These are phyloP conservation scores for Saccharomycopsis amapae DNA, from an alignment of 805 yeast species.

Conservation along the genomic window DNA sequence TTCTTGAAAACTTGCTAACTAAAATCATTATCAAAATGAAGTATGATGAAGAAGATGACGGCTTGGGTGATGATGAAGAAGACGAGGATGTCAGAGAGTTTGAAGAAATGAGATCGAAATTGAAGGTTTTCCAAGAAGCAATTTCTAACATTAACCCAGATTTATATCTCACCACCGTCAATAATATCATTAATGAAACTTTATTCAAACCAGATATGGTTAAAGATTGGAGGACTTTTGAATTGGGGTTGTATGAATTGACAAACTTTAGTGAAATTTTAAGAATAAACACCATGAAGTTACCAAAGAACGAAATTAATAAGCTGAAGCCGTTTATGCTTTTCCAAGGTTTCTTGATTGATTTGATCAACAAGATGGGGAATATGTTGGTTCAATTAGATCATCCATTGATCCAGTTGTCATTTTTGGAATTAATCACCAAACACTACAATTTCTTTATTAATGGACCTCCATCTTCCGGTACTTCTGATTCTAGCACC, in stretches of 20 bases:
- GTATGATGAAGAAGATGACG: conserved; percentile 69
- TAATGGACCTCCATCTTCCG: too few species aligned
- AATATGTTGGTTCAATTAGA: conserved; percentile 35
- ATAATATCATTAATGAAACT: conserved; percentile 50
- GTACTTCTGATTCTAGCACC: conserved; percentile 5
- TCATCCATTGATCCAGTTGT: conserved; percentile 77
- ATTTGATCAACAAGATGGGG: conserved; percentile 34
- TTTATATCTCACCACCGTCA: conserved; percentile 52
- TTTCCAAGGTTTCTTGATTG: conserved; percentile 51
- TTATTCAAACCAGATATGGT: conserved; percentile 27
- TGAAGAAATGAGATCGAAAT: conserved; percentile 64
- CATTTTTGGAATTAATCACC: conserved; percentile 77
- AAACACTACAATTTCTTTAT: conserved; percentile 62
- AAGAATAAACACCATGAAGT: conserved; percentile 65
- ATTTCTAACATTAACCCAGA: conserved; percentile 56
- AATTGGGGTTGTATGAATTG: conserved; percentile 80
- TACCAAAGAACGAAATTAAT: conserved; percentile 58
- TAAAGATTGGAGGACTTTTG: conserved; percentile 72
- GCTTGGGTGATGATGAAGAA: conserved; percentile 46
- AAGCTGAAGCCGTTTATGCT: conserved; percentile 59
- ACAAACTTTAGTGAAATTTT: conserved; percentile 72
- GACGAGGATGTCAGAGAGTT: conserved; percentile 75
- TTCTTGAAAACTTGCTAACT: conserved; percentile 56
- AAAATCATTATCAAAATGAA: conserved; percentile 73
- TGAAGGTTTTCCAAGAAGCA: conserved; percentile 79